Evolutionary conservation across 1,139 yeast species (phyloP), one percentile per base, ranked within the genome.

Genomic region (Saccharomyces hybrid): DNA sequence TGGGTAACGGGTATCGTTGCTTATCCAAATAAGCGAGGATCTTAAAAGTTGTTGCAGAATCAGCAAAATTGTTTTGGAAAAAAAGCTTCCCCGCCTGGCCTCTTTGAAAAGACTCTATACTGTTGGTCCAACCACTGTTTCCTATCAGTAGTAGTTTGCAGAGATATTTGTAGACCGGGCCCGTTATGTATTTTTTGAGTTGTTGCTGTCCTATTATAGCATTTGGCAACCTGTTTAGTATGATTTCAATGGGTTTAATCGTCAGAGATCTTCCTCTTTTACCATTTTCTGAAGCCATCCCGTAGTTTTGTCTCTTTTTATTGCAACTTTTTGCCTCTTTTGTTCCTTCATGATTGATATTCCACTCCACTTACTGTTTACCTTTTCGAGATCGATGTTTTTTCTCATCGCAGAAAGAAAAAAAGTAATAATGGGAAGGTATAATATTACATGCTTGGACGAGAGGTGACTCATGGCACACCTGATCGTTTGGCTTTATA

Each of bases 311-410:
- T n/a, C 9, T 12, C 38, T 44, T 2, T 14, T 16, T 9, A 12
- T 9, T 11, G 26, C 31, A 34, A 29, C 3, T 31, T 31, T n/a
- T 19, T 21, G 14, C 6, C 5, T 24, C 32, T 49, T 38, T 19
- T 59, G 54, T 9, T 51, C 47, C 19, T 53, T 55, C n/a, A 67
- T 53, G 16, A 14, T 14, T 8, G 14, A 4, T 14, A 16, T n/a
- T n/a, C n/a, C n/a, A 34, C 8, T 4, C 9, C 21, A 34, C 16
- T 11, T 14, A 34, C 16, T 14, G 42, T 34, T 34, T 8, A 14
- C 21, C 16, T 34, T 34, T 34, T 34, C 16, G 8, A n/a, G 21
- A 34, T 8, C 16, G 21, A 16, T 2, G 9, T 19, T 38, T 38
- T 38, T 38, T 38, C 16, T 12, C 41, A 16, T 38, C 19, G 26